These are phyloP conservation scores for Canna indica DNA, from an alignment of 176 grass and related monocot species.

Conservation along the genomic window DNA sequence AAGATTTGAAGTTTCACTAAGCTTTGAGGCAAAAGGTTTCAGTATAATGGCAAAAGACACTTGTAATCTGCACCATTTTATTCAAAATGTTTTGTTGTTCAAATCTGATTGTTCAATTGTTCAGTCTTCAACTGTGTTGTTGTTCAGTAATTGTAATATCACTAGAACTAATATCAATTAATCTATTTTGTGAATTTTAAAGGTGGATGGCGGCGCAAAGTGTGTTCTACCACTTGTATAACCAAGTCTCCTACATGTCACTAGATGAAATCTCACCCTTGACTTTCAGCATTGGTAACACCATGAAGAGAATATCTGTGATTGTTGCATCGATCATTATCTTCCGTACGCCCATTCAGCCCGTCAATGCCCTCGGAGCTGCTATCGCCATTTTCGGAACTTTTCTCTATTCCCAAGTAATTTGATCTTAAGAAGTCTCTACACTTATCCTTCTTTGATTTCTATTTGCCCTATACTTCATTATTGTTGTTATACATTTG, in stretches of 20 bases:
- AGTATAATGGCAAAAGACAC: too few species aligned
- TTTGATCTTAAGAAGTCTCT: neutral
- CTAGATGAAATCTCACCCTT: slow-evolving; percentile 85
- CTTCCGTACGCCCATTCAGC: slow-evolving; percentile 80
- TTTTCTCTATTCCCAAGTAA: slow-evolving; percentile 92
- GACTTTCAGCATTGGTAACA: slow-evolving; percentile 92
- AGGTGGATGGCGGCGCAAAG: slow-evolving; percentile 94
- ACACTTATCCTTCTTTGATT: too few species aligned
- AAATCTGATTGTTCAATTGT: neutral
- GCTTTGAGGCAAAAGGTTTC: too few species aligned
- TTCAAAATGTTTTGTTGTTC: neutral
- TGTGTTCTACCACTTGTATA: slow-evolving; percentile 97
- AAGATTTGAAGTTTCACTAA: too few species aligned
- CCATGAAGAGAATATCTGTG: slow-evolving; percentile 93
- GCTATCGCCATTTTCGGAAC: slow-evolving; percentile 82
- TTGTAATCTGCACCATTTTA: too few species aligned
- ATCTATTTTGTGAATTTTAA: neutral
- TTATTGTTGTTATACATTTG: neutral
- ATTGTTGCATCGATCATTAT: slow-evolving; percentile 93
- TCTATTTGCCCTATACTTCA: neutral
- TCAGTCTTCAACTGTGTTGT: too few species aligned
- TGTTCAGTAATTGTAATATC: too few species aligned
- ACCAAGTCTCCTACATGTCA: slow-evolving; percentile 98
- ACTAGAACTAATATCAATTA: neutral
- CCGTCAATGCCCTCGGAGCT: slow-evolving; percentile 82